These are phyloP conservation scores for Globisporangium parvum DNA, from an alignment of 352 stramenopile species.

Conservation along the genomic window DNA sequence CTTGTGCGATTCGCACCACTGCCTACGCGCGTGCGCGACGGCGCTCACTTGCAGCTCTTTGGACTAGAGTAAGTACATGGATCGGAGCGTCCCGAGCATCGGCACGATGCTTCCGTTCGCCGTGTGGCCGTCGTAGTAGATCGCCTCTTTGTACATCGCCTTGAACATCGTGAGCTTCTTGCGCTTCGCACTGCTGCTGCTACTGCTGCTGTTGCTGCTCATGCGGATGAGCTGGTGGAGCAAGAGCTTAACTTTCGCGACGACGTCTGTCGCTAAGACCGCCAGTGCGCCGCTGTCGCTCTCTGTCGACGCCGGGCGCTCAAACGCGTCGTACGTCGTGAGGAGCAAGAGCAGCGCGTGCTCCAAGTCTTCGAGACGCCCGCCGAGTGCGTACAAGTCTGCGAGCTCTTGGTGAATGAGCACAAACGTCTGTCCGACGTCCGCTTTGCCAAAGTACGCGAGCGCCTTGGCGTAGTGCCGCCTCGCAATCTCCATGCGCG, in stretches of 20 bases:
- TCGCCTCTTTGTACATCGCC: conserved; percentile 82
- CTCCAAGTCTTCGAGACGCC: conserved; percentile 63
- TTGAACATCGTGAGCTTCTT: conserved; percentile 73
- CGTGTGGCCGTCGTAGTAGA: conserved; percentile 58
- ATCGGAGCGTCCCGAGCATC: conserved; percentile 46
- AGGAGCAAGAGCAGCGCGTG: conserved; percentile 73
- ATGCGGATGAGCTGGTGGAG: conserved; percentile 65
- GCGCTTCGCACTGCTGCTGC: conserved; percentile 15
- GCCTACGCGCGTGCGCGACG: conserved; percentile 5
- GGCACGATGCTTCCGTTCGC: conserved; percentile 31
- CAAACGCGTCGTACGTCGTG: conserved; percentile 72
- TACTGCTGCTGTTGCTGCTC: conserved; percentile 6
- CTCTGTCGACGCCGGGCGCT: conserved; percentile 3
- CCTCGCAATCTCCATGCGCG: conserved; percentile 74
- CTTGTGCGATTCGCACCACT: conserved; percentile 26
- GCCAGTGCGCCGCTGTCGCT: conserved; percentile 27
- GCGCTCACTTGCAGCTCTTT: conserved; percentile 23
- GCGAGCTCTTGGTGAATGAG: conserved; percentile 80
- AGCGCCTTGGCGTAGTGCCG: conserved; percentile 82
- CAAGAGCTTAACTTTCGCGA: conserved; percentile 48
- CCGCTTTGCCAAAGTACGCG: conserved; percentile 62
- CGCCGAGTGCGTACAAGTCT: conserved; percentile 63
- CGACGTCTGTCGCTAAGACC: conserved; percentile 30
- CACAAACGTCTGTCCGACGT: conserved; percentile 75
- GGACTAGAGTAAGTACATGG: conserved; percentile 53